Conservation (phyloP, 495 filamentous ascomycete species). For the Opeltia flavorubescens region DNA sequence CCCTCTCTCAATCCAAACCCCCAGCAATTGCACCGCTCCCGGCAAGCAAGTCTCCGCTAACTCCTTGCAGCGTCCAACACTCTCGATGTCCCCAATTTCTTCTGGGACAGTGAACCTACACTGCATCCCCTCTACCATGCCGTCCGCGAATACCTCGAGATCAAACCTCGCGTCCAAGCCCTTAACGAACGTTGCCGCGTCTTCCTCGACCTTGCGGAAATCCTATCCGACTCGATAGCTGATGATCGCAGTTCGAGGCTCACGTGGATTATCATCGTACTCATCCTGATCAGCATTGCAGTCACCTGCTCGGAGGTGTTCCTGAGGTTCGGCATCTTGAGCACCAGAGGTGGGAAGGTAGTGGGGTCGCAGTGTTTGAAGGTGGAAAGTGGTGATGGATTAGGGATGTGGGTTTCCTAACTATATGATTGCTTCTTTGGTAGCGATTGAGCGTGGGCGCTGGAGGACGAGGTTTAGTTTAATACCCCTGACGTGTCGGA, state of each 20-base stretch:
- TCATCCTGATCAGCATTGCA: constrained; percentile 79
- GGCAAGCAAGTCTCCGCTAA: not conserved
- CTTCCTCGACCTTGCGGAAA: constrained; percentile 92
- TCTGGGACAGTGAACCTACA: constrained; percentile 95
- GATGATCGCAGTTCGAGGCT: constrained; percentile 81
- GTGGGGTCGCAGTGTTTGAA: not conserved
- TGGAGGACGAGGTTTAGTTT: not conserved
- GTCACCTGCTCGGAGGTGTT: constrained; percentile 85
- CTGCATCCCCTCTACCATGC: constrained; percentile 89
- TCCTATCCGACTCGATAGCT: constrained; percentile 79
- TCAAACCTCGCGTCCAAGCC: constrained; percentile 84
- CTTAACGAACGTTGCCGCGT: constrained; percentile 94
- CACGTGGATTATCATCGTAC: constrained; percentile 95
- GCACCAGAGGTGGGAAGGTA: constrained; percentile 20
- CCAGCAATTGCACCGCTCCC: not conserved
- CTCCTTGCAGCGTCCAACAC: constrained; percentile 68
- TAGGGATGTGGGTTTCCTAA: not conserved
- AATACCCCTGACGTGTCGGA: no score
- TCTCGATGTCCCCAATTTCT: constrained; percentile 95
- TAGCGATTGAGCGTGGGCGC: not conserved
- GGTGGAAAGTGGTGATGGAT: not conserved
- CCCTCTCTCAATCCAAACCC: not conserved
- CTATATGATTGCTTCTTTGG: not conserved
- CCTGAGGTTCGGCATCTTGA: constrained; percentile 70
- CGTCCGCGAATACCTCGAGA: constrained; percentile 94